These are phyloP conservation scores for Rhizophlyctis rosea DNA, from an alignment of 192 early-diverging fungal species.

Conservation along the genomic window DNA sequence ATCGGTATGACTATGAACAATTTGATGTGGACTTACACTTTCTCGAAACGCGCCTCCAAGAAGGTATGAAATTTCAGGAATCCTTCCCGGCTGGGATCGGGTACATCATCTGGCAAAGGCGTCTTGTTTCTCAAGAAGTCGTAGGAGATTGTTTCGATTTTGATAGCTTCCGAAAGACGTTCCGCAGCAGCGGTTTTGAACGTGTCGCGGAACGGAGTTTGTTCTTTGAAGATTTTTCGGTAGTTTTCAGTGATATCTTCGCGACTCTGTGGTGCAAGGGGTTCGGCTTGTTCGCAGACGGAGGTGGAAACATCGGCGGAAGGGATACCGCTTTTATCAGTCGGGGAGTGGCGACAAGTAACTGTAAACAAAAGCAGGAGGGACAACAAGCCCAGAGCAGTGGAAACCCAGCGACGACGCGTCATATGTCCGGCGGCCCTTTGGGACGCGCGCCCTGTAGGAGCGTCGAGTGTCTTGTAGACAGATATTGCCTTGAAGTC, in stretches of 20 bases:
- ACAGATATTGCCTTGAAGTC: no score
- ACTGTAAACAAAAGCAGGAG: no score
- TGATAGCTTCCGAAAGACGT: conserved; percentile 28
- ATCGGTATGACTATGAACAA: neutral
- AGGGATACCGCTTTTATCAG: no score
- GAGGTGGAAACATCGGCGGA: neutral
- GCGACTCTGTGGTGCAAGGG: conserved; percentile 3
- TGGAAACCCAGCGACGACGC: no score
- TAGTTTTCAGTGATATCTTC: conserved; percentile 18
- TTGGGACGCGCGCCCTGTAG: no score
- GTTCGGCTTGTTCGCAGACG: conserved; percentile 24
- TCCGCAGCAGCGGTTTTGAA: conserved; percentile 18
- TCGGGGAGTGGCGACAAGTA: no score
- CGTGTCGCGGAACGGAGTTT: conserved; percentile 19
- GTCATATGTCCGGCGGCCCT: no score
- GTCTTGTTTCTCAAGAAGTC: conserved; percentile 32
- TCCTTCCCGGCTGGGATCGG: conserved; percentile 11
- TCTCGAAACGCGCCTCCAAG: conserved; percentile 14
- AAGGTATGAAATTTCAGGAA: conserved; percentile 16
- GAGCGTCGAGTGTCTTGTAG: no score
- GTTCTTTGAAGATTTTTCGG: conserved; percentile 1
- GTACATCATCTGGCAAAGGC: conserved; percentile 6
- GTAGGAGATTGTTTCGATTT: conserved; percentile 34
- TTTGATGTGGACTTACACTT: conserved; percentile 20
- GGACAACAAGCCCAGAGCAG: no score